Evolutionary conservation across 345 rosid species (phyloP).

Genomic region (Eucalyptus decipiens): DNA sequence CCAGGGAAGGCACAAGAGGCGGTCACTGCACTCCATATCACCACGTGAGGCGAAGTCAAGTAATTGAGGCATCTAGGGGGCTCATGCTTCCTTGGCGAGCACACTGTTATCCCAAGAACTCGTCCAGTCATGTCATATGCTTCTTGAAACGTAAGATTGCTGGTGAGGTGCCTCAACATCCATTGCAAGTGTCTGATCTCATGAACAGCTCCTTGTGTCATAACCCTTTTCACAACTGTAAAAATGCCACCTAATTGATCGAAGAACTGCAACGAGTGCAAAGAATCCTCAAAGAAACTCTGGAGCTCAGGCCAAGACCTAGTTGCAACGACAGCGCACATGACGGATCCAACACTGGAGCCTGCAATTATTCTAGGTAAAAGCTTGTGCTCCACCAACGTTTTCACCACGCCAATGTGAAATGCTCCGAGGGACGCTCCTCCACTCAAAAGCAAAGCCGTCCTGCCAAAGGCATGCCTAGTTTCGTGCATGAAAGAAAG

Average conservation of each 20-base stretch:
- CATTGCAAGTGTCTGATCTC: conserved; percentile 86
- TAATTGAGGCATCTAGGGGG: conserved; percentile 98
- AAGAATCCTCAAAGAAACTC: conserved; percentile 77
- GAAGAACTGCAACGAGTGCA: conserved; percentile 74
- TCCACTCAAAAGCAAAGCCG: conserved; percentile 97
- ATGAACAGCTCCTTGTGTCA: conserved; percentile 86
- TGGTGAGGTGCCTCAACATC: conserved; percentile 81
- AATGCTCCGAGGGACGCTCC: conserved; percentile 98
- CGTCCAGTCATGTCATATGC: conserved; percentile 97
- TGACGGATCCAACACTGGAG: conserved; percentile 95
- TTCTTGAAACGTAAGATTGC: conserved; percentile 97
- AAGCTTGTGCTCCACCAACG: conserved; percentile 85
- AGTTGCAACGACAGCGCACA: conserved; percentile 78
- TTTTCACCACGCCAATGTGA: conserved; percentile 86
- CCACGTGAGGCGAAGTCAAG: conserved; percentile 96
- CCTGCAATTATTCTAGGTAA: conserved; percentile 91
- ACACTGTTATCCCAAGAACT: conserved; percentile 88
- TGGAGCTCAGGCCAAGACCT: conserved; percentile 98
- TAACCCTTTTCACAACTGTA: conserved; percentile 72
- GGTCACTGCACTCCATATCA: conserved; percentile 97
- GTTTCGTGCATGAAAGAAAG: conserved; percentile 96
- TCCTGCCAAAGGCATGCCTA: conserved; percentile 93
- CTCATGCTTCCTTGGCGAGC: conserved; percentile 98
- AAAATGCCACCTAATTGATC: conserved; percentile 92
- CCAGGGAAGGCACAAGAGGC: conserved; percentile 99